Conservation (phyloP, 2,329 filamentous ascomycete genomes). For the Boeremia exigua region DNA sequence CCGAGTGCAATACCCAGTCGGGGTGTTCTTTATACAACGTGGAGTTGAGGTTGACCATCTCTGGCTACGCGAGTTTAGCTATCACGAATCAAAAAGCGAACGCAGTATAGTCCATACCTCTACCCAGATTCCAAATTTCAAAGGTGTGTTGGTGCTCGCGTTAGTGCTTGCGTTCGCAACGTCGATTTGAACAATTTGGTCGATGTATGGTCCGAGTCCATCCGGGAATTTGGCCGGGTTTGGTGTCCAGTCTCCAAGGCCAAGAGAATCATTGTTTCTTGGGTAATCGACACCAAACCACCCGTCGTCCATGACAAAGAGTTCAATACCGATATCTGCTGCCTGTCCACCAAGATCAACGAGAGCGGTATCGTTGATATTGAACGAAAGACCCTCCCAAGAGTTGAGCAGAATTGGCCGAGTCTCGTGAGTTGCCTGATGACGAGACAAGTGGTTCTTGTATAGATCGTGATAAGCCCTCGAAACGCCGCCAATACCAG, state of each 20-base stretch:
- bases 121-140: constrained; percentile 70
- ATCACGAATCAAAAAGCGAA: too few relatives aligned
- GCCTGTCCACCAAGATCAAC: constrained; percentile 63
- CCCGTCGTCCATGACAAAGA: constrained; percentile 70
- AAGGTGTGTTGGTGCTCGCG: constrained; percentile 48
- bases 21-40: constrained; percentile 67
- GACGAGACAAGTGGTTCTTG: constrained; percentile 65
- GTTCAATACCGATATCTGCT: constrained; percentile 64
- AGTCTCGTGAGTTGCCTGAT: constrained; percentile 59
- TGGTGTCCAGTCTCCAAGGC: constrained; percentile 68
- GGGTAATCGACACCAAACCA: constrained; percentile 72
- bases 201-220: constrained; percentile 60
- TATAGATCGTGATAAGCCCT: constrained; percentile 67
- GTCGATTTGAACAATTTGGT: constrained; percentile 58
- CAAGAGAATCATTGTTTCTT: constrained; percentile 62
- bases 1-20: constrained; percentile 68
- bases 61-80: constrained; percentile 49
- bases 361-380: constrained; percentile 64
- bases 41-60: constrained; percentile 71
- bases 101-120: constrained; percentile 45
- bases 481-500: constrained; percentile 67
- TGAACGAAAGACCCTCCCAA: constrained; percentile 68
- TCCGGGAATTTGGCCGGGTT: constrained; percentile 66
- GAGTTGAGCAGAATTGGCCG: constrained; percentile 67
- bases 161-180: constrained; percentile 48